Base-by-base conservation (phyloP, 2,329 filamentous ascomycete genomes). In the Aureobasidium vineae region DNA sequence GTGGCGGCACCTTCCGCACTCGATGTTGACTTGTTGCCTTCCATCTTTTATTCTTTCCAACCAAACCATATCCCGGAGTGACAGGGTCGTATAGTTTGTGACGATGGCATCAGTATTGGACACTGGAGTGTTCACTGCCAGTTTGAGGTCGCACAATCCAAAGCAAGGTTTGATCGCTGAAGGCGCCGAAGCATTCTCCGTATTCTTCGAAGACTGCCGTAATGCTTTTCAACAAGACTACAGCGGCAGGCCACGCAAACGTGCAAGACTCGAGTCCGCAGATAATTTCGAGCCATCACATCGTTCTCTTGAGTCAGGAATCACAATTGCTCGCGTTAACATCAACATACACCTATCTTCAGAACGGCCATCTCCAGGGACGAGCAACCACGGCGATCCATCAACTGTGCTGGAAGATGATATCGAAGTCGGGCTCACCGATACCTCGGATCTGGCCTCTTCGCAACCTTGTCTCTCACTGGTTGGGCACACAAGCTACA, bases 191-290 rank as follows among this genome's bases (percentile, higher is more conserved):
- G 61, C 61, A 6, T 38, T 65, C 33, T 38, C 43, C 13, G 21
- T 3, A 40, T 65, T 65, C 26, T 65, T 65, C 19, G 49, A 65
- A 21, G 28, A 65, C 56, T 65, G 61, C 40, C 61, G 28, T 15
- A 53, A 43, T 66, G 53, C 64, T 19, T 45, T 59, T 10, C 45
- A 49, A 23, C 40, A 28, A n/a, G 64, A 57, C 16, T 49, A 59
- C 16, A 49, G 38, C 10, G 64, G 41, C 16, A 49, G 40, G n/a
- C 65, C 65, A 15, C 53, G 65, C 23, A 66, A 66, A 47, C 65
- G 65, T 38, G 40, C 61, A n/a, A 65, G 11, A 40, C 31, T 59
- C 7, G 36, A 52, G 23, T 6, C 4, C 28, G 8, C 38, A 36
- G 60, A 63, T 3, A 15, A 21, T 36, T 3, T 31, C 3, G 45